These are phyloP conservation scores for Ganoderma leucocontextum DNA, from an alignment of 1,284 basidiomycete species.

Conservation along the genomic window DNA sequence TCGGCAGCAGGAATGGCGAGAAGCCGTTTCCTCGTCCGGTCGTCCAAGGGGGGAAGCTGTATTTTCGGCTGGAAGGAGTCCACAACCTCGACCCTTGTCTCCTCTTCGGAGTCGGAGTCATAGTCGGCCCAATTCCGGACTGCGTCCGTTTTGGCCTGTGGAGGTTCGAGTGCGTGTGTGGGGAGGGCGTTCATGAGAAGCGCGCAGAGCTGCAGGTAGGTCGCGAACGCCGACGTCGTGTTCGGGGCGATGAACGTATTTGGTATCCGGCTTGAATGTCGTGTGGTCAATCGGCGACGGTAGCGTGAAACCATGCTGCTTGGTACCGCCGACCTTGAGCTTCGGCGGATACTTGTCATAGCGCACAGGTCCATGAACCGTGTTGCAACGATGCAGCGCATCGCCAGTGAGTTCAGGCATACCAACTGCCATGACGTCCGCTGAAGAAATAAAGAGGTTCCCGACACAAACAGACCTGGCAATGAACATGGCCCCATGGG, in stretches of 20 bases:
- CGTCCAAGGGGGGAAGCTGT: slow-evolving; percentile 55
- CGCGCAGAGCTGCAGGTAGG: slow-evolving; percentile 63
- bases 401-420: slow-evolving; percentile 5
- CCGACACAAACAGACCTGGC: background rate
- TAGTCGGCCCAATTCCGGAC: slow-evolving; percentile 42
- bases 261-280: no score
- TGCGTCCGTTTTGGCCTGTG: slow-evolving; percentile 36
- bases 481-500: background rate
- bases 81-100: slow-evolving; percentile 47
- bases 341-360: background rate
- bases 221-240: slow-evolving; percentile 56
- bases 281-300: background rate
- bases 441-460: background rate
- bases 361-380: background rate
- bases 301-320: background rate
- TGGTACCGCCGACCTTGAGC: background rate
- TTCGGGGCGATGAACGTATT: background rate
- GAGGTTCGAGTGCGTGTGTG: slow-evolving; percentile 56
- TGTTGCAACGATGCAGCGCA: background rate
- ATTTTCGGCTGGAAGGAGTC: slow-evolving; percentile 44
- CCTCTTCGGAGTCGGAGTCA: slow-evolving; percentile 52
- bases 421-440: background rate
- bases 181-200: slow-evolving; percentile 64
- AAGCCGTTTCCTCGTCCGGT: slow-evolving; percentile 63
- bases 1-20: slow-evolving; percentile 54